phyloP scores from a whole-genome alignment of 2,329 filamentous ascomycete genomes.

The Capronia americana region DNA sequence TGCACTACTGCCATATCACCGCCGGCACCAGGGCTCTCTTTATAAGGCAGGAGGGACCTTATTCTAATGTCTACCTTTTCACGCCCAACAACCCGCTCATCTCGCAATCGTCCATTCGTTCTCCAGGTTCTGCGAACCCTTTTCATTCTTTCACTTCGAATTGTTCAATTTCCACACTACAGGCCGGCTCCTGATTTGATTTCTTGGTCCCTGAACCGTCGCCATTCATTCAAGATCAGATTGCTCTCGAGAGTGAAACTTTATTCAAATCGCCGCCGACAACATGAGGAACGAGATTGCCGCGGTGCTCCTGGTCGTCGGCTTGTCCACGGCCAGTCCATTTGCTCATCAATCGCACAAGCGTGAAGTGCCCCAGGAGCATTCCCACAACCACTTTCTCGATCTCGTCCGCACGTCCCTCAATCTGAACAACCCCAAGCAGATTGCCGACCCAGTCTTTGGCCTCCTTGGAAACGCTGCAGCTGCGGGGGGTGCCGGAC shows the following conservation, averaged over 20 bases:
- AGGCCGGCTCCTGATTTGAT: constrained; percentile 12
- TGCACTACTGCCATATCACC: not conserved
- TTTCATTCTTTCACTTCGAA: constrained; percentile 13
- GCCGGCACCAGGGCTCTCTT: not conserved
- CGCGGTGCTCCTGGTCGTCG: constrained; percentile 8
- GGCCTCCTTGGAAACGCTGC: constrained; percentile 61
- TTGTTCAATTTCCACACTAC: constrained; percentile 3
- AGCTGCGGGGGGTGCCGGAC: constrained; percentile 55
- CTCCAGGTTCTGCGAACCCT: constrained; percentile 12
- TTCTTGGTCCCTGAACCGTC: constrained; percentile 17
- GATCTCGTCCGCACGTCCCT: constrained; percentile 54
- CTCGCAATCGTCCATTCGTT: constrained; percentile 10
- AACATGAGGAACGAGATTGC: constrained; percentile 24
- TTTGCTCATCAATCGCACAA: constrained; percentile 13
- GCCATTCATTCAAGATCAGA: constrained; percentile 2
- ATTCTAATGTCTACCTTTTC: not conserved
- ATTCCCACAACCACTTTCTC: constrained; percentile 60
- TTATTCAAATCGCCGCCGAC: constrained; percentile 2
- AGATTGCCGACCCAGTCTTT: constrained; percentile 58
- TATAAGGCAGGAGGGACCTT: not conserved
- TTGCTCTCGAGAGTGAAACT: constrained; percentile 5
- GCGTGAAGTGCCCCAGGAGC: constrained; percentile 64
- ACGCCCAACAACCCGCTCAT: not conserved
- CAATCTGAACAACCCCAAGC: constrained; percentile 54
- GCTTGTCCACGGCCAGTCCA: constrained; percentile 15